These are phyloP conservation scores for Apiotrichum veenhuisii DNA, from an alignment of 1,284 basidiomycete species.

Conservation along the genomic window DNA sequence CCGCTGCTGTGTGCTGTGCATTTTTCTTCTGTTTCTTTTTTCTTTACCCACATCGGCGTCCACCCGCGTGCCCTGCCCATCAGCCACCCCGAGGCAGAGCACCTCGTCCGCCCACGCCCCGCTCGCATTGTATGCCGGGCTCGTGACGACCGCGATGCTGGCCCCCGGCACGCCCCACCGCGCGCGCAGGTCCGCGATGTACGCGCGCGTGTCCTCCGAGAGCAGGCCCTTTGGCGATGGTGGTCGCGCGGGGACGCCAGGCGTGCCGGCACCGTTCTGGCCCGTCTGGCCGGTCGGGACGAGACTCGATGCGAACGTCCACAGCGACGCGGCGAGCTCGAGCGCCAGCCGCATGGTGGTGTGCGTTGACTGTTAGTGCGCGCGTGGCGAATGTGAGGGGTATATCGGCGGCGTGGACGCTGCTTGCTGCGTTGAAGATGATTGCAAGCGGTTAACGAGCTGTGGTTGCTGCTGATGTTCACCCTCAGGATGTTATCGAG, in stretches of 20 bases:
- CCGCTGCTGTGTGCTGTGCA: no score
- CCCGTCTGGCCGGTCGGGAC: no score
- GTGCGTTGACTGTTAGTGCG: not conserved
- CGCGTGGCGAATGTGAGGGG: not conserved
- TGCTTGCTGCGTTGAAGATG: not conserved
- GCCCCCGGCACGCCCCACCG: conserved; percentile 10
- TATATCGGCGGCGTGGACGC: not conserved
- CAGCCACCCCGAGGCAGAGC: not conserved
- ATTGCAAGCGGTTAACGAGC: no score
- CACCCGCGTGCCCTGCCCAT: not conserved
- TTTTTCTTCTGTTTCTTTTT: no score
- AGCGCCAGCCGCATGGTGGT: not conserved
- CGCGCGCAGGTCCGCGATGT: not conserved
- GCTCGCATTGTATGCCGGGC: not conserved
- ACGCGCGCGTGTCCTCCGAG: not conserved
- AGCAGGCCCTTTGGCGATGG: not conserved
- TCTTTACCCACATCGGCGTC: not conserved
- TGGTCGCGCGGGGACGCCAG: no score
- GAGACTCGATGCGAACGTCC: not conserved
- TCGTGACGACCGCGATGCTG: not conserved
- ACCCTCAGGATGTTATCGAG: rapidly evolving
- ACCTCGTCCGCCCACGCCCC: not conserved
- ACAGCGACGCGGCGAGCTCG: not conserved
- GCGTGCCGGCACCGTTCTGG: no score
- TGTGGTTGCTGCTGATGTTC: not conserved